Evolutionary conservation across 345 rosid species (phyloP), one percentile per base, ranked within the genome.

Genomic region (Luvunga scandens): DNA sequence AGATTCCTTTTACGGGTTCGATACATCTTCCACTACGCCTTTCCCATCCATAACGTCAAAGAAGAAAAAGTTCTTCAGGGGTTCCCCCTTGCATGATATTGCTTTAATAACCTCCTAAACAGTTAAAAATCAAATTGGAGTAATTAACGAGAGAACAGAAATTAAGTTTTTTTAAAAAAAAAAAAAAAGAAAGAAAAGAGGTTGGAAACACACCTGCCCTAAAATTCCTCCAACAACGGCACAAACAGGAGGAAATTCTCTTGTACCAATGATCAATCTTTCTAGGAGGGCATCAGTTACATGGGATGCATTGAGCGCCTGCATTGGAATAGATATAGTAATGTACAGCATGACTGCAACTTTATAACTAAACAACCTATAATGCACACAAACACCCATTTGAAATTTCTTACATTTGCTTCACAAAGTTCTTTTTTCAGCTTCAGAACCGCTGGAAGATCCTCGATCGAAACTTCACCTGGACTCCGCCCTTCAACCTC

Each of bases 61-160:
- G 88, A 81, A 94, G 89, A 96, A 94, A 79, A 94, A 94, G 79
- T 94, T 96, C 91, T 96, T 92, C 70, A 96, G 80, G 4, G 98
- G 99, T 33, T 84, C 93, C 33, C 94, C 97, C 86, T 92, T 96
- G 78, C 97, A 90, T 7, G 98, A 94, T 83, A 96, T 88, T 7
- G 87, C 93, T 85, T 96, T 92, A 75, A 96, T 96, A 45, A 94
- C 97, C 89, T 94, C 99, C 99, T 96, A 77, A 61, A 82, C 69
- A 45, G 53, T 72, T 76, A 55, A 14, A 33, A 9, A 66, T 64
- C 60, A 53, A 81, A 60, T 7, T 25, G 28, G 7, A 68, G 70
- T 42, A 6, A 48, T 21, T 22, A 67, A n/a, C 45, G 7, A 8
- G 10, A 60, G 24, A 33, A 45, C 69, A 14, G 3, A n/a, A n/a